A percentile compares a stretch with the other conserved stretches of the same genome.
These are phyloP conservation scores for Apophysomyces trapeziformis DNA, from an alignment of 371 early-diverging fungal genomes.

Conservation along the genomic window DNA sequence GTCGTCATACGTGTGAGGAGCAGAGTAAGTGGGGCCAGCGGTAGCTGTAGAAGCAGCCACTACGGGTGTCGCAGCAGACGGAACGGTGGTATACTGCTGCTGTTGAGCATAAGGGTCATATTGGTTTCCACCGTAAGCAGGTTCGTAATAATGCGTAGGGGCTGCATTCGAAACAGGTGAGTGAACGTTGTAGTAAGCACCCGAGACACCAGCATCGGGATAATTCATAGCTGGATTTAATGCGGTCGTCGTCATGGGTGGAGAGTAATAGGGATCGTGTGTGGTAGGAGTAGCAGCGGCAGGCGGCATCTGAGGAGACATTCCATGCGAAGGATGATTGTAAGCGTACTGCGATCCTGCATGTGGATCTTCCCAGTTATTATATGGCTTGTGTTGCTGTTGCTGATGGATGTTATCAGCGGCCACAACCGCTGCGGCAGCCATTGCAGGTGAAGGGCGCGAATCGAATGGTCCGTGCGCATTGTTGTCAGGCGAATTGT, in stretches of 20 bases:
- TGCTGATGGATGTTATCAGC: conserved; percentile 22
- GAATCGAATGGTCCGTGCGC: conserved; percentile 16
- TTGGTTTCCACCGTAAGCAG: conserved; percentile 16
- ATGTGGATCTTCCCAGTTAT: neutral
- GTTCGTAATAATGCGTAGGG: conserved; percentile 26
- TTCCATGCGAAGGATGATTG: neutral
- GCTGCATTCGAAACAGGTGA: conserved; percentile 11
- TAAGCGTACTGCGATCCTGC: neutral
- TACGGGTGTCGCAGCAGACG: neutral
- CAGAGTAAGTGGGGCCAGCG: conserved; percentile 18
- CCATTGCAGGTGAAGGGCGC: conserved; percentile 42
- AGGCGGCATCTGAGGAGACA: conserved; percentile 25
- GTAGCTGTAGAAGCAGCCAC: conserved; percentile 3
- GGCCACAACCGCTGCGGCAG: conserved; percentile 33
- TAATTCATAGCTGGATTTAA: conserved; percentile 27
- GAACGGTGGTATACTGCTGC: neutral
- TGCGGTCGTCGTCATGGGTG: conserved; percentile 19
- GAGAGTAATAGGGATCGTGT: conserved; percentile 22
- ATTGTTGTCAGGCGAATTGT: conserved; percentile 10
- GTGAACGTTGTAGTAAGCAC: conserved; percentile 27
- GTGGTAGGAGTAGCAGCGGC: conserved; percentile 10
- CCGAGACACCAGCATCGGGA: conserved; percentile 33
- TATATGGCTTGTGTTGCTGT: conserved; percentile 12
- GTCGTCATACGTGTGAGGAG: conserved; percentile 34
- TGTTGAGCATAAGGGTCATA: conserved; percentile 20